Evolutionary conservation across 345 rosid species (phyloP), one percentile per base, ranked within the genome.

Genomic region (Gossypium anomalum): DNA sequence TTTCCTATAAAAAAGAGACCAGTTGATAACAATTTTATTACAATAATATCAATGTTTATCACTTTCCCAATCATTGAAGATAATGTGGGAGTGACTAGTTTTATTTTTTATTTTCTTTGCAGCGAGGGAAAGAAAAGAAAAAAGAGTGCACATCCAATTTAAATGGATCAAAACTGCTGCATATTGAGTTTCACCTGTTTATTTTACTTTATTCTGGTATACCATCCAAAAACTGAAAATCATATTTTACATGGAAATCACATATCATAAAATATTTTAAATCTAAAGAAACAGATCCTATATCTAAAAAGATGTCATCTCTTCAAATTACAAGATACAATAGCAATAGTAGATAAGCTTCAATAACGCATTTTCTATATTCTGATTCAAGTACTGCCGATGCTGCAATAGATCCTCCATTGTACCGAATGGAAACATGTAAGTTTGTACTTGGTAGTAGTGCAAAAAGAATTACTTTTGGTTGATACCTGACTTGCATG

Each of bases 31-130:
- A 88, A 86, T 13, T 91, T 89, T 73, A 89, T 86, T 12, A 89
- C 93, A 78, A 92, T 88, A 80, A 88, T 82, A 76, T 92, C 94
- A 63, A 92, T 92, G 81, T 89, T 92, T 86, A 90, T 87, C 94
- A 85, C 93, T 86, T 48, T 91, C 94, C 81, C 86, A 78, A 79
- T 88, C 92, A 53, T 90, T 88, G 74, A 90, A 90, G 74, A 90
- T 84, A 53, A 92, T 87, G 44, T 92, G 88, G 83, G 92, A 89
- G 80, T 70, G 44, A 89, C 91, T 75, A 91, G 78, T 77, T 83
- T 81, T 65, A 88, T 83, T 63, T 91, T 93, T 77, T 91, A 90
- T 13, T 89, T 91, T 76, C 81, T 91, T 91, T 91, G 78, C 67
- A 76, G 56, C 2, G 49, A 45, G 2, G 2, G 45, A 73, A 19